Base-by-base conservation (phyloP, 306 rosid species). In the Trifolium dubium region DNA sequence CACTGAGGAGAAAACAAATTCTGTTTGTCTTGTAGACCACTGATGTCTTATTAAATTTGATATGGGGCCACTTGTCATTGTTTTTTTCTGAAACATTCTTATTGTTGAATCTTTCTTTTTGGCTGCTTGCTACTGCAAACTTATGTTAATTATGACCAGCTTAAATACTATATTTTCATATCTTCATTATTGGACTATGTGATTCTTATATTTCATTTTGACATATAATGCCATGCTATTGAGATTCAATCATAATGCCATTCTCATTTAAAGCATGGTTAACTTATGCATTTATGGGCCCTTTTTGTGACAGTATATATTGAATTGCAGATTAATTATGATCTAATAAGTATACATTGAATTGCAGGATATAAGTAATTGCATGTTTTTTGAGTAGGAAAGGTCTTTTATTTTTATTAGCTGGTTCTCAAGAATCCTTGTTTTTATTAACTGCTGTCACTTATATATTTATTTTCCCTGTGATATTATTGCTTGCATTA, bases 401-500 rank as follows among this genome's bases (percentile, higher is more conserved):
- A 70, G 29, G 46, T 51, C n/a, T 59, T 53, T 40, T 46, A 10
- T 28, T 77, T 54, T 10, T 39, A 19, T 49, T 49, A 31, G 41
- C 10, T 50, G 50, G 62, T 74, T 78, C 67, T 64, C 60, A 19
- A 30, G 31, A 44, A 23, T 72, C 32, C 18, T 9, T 74, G 37
- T 14, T 50, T 70, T 74, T 10, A 34, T 10, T 30, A 50, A 75
- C 50, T 65, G 47, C 19, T 83, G 29, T 32, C 32, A 30, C 39
- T 49, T 70, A 58, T 23, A 47, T 75, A 71, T 56, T 23, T 72
- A 19, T 55, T 19, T 43, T 81, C 17, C 53, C 64, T 50, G 14
- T 77, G 41, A 55, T 61, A 69, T 50, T 23, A 23, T 23, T 23
- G 23, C 23, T 23, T 18, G 15, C 77, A 69, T 84, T 79, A 71